These are phyloP conservation scores for Ogataea populi-albae DNA, from an alignment of 805 yeast species.

Conservation along the genomic window DNA sequence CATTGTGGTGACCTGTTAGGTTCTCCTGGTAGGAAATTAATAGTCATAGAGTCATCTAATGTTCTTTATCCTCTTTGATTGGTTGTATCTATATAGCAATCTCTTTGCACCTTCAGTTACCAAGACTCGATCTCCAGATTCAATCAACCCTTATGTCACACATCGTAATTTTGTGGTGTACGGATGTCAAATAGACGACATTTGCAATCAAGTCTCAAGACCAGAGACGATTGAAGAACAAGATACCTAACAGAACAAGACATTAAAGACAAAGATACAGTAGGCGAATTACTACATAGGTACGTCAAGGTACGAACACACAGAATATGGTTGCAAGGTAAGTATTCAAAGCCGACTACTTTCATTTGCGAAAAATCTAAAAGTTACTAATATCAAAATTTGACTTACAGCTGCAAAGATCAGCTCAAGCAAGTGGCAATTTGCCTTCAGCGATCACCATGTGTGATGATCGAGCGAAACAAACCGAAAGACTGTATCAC, in stretches of 20 bases:
- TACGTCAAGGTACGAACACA: no score
- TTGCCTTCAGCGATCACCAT: conserved; percentile 93
- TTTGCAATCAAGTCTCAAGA: background rate
- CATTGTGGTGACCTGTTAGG: conserved; percentile 60
- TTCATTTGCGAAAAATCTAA: conserved; percentile 6
- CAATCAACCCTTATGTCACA: no score
- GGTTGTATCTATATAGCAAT: no score
- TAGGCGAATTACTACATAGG: no score
- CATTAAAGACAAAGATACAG: no score
- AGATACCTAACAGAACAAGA: no score
- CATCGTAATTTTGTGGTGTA: conserved; percentile 4
- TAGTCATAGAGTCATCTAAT: no score
- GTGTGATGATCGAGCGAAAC: conserved; percentile 86
- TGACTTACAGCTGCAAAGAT: conserved; percentile 72
- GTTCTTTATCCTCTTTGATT: no score
- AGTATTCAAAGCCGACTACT: conserved; percentile 16
- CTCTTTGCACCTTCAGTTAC: no score
- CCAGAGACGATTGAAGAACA: conserved; percentile 2
- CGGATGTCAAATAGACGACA: background rate
- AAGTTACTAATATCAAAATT: background rate
- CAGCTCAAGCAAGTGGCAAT: conserved; percentile 93
- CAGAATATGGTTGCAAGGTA: conserved; percentile 64
- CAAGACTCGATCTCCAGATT: no score
- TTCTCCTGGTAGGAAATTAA: conserved; percentile 81
- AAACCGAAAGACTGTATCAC: conserved; percentile 87